Evolutionary conservation across 140 eudicot genomes (phyloP).

Genomic region (Oenanthe javanica): DNA sequence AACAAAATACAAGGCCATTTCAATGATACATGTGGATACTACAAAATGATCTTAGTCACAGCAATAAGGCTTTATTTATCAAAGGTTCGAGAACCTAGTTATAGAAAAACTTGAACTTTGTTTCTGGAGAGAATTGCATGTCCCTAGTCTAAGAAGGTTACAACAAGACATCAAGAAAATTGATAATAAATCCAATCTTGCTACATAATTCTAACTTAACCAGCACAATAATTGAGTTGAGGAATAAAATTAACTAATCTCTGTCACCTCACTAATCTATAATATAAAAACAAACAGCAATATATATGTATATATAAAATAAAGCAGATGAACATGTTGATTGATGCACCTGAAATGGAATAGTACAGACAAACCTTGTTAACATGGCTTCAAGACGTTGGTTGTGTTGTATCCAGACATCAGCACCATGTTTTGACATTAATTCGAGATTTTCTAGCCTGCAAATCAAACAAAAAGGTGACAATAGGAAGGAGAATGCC

Average conservation of each 20-base stretch:
- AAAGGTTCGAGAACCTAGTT: neutral
- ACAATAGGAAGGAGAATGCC: neutral
- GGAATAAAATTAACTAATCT: neutral
- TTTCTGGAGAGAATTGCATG: neutral
- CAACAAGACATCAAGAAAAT: neutral
- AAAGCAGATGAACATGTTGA: neutral
- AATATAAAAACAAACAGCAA: neutral
- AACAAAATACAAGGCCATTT: neutral
- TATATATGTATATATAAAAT: neutral
- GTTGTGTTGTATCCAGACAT: slow-evolving; percentile 82
- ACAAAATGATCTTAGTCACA: neutral
- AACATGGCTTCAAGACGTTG: slow-evolving; percentile 70
- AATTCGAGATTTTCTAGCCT: slow-evolving; percentile 91
- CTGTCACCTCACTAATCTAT: neutral
- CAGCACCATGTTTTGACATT: slow-evolving; percentile 78
- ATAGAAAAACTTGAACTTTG: neutral
- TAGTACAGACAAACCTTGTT: slow-evolving; percentile 35
- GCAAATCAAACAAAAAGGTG: neutral
- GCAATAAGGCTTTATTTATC: neutral
- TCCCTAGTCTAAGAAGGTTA: neutral
- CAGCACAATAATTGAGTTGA: neutral
- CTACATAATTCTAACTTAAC: neutral
- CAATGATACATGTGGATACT: neutral
- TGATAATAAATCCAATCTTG: neutral
- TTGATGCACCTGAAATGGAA: neutral